A percentile compares a stretch with the other conserved stretches of the same genome.
Conservation (phyloP, 1,284 basidiomycete species). For the Malassezia psittaci region DNA sequence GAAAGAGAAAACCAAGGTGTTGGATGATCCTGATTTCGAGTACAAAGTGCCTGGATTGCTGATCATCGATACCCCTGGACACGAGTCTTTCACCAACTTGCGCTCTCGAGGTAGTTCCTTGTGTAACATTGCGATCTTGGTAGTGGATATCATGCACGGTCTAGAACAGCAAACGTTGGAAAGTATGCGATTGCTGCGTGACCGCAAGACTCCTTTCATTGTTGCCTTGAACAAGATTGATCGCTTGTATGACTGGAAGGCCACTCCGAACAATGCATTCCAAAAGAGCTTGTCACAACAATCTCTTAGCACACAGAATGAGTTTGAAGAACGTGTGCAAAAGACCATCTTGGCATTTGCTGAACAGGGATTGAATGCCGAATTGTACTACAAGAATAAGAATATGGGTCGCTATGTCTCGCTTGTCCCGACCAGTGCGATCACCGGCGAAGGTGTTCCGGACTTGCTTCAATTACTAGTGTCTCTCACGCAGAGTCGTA, state of each 20-base stretch:
- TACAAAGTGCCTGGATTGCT: conserved; percentile 96
- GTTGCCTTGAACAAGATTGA: conserved; percentile 99
- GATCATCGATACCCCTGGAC: conserved; percentile 95
- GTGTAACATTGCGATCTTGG: conserved; percentile 97
- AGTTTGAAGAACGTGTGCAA: conserved; percentile 80
- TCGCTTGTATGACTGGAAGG: conserved; percentile 89
- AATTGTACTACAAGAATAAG: conserved; percentile 96
- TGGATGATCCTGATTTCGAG: conserved; percentile 77
- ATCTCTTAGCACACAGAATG: conserved; percentile 66
- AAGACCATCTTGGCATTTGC: conserved; percentile 86
- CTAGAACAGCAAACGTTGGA: conserved; percentile 95
- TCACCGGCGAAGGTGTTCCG: conserved; percentile 97
- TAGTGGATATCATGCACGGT: conserved; percentile 99
- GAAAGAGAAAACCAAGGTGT: conserved; percentile 76
- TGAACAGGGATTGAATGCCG: conserved; percentile 91
- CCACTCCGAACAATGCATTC: conserved; percentile 84
- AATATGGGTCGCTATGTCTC: conserved; percentile 88
- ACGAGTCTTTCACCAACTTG: conserved; percentile 98
- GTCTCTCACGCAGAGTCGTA: conserved; percentile 92
- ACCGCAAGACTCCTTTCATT: conserved; percentile 96
- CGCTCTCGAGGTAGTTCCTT: conserved; percentile 90
- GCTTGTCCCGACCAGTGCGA: conserved; percentile 90
- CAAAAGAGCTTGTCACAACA: conserved; percentile 83
- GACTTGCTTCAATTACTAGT: conserved; percentile 98
- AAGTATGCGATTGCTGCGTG: conserved; percentile 79